These are phyloP conservation scores for Venturia aucupariae DNA, from an alignment of 2,329 filamentous ascomycete genomes.

Conservation along the genomic window DNA sequence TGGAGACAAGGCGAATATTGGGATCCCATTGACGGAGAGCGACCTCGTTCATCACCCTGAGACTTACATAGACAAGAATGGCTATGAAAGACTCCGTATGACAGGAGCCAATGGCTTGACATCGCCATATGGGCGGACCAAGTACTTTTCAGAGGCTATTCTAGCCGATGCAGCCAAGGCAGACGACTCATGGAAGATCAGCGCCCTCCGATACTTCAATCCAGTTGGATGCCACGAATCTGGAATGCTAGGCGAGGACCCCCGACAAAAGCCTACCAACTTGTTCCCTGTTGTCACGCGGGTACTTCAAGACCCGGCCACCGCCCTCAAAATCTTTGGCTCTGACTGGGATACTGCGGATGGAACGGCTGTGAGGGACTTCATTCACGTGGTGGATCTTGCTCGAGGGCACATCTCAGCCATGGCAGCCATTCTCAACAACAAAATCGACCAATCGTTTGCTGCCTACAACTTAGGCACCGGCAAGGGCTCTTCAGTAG, in stretches of 20 bases:
- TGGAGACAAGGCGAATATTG: conserved; percentile 37
- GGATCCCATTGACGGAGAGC: conserved; percentile 46
- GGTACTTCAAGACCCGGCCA: conserved; percentile 47
- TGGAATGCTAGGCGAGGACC: conserved; percentile 55
- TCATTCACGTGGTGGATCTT: conserved; percentile 58
- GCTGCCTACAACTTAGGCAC: conserved; percentile 35
- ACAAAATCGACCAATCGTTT: conserved; percentile 26
- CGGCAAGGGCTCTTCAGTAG: conserved; percentile 34
- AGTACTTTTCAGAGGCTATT: conserved; percentile 60
- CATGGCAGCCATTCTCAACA: conserved; percentile 31
- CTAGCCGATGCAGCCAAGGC: conserved; percentile 52
- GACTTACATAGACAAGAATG: conserved; percentile 37
- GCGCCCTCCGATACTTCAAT: conserved; percentile 58
- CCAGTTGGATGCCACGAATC: conserved; percentile 57
- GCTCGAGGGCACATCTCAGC: conserved; percentile 56
- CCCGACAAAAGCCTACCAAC: conserved; percentile 52
- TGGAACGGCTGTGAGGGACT: conserved; percentile 58
- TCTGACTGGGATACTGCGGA: conserved; percentile 57
- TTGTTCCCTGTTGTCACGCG: conserved; percentile 55
- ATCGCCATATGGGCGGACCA: conserved; percentile 57
- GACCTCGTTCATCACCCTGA: conserved; percentile 43
- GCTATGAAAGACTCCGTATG: conserved; percentile 32
- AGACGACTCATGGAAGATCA: conserved; percentile 53
- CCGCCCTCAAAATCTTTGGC: conserved; percentile 52
- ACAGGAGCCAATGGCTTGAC: conserved; percentile 49